A percentile compares a stretch with the other conserved stretches of the same genome.
Conservation (phyloP, 495 filamentous ascomycete genomes). For the Friedmanniomyces simplex region DNA sequence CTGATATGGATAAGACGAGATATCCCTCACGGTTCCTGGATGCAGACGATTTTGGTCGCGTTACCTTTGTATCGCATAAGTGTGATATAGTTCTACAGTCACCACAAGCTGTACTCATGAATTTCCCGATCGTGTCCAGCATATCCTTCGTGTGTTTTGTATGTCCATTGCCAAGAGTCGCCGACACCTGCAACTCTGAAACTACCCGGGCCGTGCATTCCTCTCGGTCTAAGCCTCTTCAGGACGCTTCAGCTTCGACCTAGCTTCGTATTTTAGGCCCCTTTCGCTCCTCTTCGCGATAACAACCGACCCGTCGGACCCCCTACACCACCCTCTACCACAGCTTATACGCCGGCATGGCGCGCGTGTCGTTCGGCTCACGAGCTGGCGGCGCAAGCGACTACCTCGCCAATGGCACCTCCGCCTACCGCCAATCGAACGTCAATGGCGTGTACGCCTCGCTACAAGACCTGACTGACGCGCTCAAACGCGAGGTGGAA, state of each 20-base stretch:
- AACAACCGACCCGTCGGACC: background rate
- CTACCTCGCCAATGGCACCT: slow-evolving; percentile 1
- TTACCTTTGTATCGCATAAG: too few species aligned
- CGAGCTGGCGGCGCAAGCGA: slow-evolving; percentile 6
- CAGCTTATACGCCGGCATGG: background rate
- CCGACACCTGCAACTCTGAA: too few species aligned
- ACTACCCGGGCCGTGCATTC: background rate
- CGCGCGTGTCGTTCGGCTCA: slow-evolving; percentile 15
- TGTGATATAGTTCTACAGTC: too few species aligned
- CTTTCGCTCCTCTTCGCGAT: background rate
- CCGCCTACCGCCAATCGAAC: background rate
- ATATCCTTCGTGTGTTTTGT: too few species aligned
- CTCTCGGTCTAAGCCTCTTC: background rate
- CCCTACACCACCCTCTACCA: background rate
- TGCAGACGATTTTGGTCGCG: too few species aligned
- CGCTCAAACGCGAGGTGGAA: slow-evolving; percentile 4
- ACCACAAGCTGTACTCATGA: too few species aligned
- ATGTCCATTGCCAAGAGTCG: too few species aligned
- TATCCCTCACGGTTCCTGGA: too few species aligned
- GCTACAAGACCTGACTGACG: slow-evolving; percentile 7
- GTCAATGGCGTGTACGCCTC: slow-evolving; percentile 6
- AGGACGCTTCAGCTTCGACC: background rate
- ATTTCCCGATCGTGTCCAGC: too few species aligned
- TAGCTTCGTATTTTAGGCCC: background rate
- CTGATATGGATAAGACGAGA: too few species aligned